These are phyloP conservation scores for Penicillium sp. DNA, from an alignment of 2,329 filamentous ascomycete species.

Conservation along the genomic window DNA sequence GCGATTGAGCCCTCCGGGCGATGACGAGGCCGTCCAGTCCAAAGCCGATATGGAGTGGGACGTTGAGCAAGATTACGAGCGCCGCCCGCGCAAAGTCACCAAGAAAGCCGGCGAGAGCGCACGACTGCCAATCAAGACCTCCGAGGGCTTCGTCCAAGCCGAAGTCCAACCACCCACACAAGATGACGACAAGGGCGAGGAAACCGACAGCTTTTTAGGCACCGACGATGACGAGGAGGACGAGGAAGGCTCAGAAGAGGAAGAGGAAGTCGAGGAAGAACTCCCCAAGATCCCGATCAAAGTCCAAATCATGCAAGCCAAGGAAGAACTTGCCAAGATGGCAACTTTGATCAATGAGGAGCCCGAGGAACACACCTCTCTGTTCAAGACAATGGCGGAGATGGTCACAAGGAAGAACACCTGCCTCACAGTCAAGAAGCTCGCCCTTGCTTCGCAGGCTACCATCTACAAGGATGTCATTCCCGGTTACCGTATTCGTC, in stretches of 20 bases:
- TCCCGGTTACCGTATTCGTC: constrained; percentile 91
- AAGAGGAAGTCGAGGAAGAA: constrained; percentile 51
- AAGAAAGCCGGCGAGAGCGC: constrained; percentile 74
- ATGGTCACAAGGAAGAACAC: constrained; percentile 63
- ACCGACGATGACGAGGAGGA: constrained; percentile 59
- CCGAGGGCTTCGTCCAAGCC: constrained; percentile 71
- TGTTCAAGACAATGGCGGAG: constrained; percentile 75
- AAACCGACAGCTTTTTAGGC: constrained; percentile 65
- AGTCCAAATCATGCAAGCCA: constrained; percentile 80
- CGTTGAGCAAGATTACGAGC: constrained; percentile 88
- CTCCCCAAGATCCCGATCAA: constrained; percentile 69
- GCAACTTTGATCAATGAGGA: constrained; percentile 83
- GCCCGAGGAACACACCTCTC: constrained; percentile 82
- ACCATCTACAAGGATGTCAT: constrained; percentile 95
- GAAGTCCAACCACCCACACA: constrained; percentile 45
- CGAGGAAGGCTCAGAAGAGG: constrained; percentile 38
- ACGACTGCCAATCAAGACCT: constrained; percentile 82
- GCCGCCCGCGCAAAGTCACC: constrained; percentile 70
- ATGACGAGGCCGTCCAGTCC: constrained; percentile 33
- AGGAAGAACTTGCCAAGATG: constrained; percentile 87
- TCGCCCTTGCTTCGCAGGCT: constrained; percentile 82
- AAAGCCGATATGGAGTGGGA: constrained; percentile 73
- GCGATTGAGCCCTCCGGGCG: constrained; percentile 50
- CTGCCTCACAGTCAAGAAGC: constrained; percentile 74
- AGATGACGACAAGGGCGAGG: constrained; percentile 46